Evolutionary conservation across 2,329 filamentous ascomycete species (phyloP).

Genomic region (Ceratocystis papillata): DNA sequence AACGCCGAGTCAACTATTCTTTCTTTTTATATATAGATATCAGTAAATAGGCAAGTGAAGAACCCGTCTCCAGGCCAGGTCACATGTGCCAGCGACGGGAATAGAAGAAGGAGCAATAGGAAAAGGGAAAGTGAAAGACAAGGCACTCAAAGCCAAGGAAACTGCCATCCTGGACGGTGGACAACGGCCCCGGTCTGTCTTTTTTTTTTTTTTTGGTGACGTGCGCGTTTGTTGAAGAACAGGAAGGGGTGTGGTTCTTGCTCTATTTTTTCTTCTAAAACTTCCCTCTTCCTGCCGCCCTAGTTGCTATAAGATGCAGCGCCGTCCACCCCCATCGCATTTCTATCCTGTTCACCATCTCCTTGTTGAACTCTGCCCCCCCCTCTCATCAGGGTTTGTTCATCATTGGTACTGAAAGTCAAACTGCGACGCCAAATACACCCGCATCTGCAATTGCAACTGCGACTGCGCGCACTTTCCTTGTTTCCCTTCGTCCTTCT

Average conservation of each 20-base stretch:
- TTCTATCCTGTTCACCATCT: slow-evolving; percentile 7
- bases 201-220: slow-evolving; percentile 11
- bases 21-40: slow-evolving; percentile 5
- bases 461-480: neutral
- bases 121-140: neutral
- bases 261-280: neutral
- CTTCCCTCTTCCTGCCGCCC: neutral
- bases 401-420: slow-evolving; percentile 1
- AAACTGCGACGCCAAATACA: neutral
- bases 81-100: neutral
- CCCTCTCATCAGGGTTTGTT: slow-evolving; percentile 3
- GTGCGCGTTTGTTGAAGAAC: slow-evolving; percentile 9
- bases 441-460: too few relatives aligned
- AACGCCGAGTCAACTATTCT: neutral
- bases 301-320: slow-evolving; percentile 3
- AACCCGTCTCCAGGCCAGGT: neutral
- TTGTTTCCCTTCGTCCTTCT: neutral
- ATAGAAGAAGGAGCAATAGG: slow-evolving; percentile 10
- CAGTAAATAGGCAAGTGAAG: neutral
- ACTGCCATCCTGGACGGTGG: neutral
- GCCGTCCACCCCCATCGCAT: slow-evolving; percentile 2
- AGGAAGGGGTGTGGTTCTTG: slow-evolving; percentile 2
- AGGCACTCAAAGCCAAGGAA: slow-evolving; percentile 1
- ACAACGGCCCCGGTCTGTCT: slow-evolving; percentile 5
- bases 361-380: neutral